Percentiles rank a stretch among this genome's conserved stretches.
Evolutionary conservation across 2,329 filamentous ascomycete species (phyloP).

Genomic region (Diaporthe eres): DNA sequence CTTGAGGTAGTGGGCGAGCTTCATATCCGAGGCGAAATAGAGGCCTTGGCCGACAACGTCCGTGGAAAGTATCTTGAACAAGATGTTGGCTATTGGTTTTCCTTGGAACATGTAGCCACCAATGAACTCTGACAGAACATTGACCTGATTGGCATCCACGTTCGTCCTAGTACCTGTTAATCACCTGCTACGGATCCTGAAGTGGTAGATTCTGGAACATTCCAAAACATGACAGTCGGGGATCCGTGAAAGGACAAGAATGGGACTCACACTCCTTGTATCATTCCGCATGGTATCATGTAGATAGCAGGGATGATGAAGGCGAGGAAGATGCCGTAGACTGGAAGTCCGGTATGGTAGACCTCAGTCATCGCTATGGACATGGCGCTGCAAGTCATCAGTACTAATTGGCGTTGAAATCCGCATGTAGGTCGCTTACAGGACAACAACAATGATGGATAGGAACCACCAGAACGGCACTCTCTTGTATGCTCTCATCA

Average conservation of each 20-base stretch:
- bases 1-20: slow-evolving; percentile 66
- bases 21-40: slow-evolving; percentile 64
- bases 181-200: too few relatives aligned
- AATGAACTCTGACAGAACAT: slow-evolving; percentile 63
- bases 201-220: too few relatives aligned
- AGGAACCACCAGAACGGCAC: slow-evolving; percentile 63
- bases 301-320: slow-evolving; percentile 61
- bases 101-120: slow-evolving; percentile 63
- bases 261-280: slow-evolving; percentile 41
- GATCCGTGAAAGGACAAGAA: too few relatives aligned
- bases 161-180: slow-evolving; percentile 46
- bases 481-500: slow-evolving; percentile 56
- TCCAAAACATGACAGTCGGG: too few relatives aligned
- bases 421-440: slow-evolving; percentile 21
- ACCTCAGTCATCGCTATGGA: slow-evolving; percentile 57
- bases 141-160: slow-evolving; percentile 63
- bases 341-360: slow-evolving; percentile 61
- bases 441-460: slow-evolving; percentile 49
- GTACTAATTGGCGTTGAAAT: not conserved
- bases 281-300: slow-evolving; percentile 62
- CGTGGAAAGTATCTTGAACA: slow-evolving; percentile 59
- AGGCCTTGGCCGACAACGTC: slow-evolving; percentile 60
- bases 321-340: slow-evolving; percentile 60
- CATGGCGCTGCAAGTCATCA: slow-evolving; percentile 47
- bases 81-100: slow-evolving; percentile 61